phyloP scores from a whole-genome alignment of 257 asterid genomes.

The Buddleja alternifolia region DNA sequence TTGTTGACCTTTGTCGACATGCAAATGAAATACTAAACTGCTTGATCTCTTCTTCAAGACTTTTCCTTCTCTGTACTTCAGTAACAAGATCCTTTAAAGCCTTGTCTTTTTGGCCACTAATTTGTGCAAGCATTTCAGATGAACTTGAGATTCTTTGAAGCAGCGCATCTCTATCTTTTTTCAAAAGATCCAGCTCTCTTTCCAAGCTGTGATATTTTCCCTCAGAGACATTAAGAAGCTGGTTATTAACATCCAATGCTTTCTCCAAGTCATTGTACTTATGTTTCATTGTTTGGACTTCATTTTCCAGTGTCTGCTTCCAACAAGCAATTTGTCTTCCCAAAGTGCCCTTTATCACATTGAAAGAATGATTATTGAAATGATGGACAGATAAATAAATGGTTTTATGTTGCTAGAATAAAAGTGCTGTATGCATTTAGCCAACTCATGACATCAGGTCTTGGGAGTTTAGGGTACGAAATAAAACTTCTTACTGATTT shows the following conservation, averaged over 20 bases:
- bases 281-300: conserved; percentile 49
- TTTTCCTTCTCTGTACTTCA: conserved; percentile 70
- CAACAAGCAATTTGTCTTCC: conserved; percentile 77
- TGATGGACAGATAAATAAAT: not conserved
- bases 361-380: conserved; percentile 34
- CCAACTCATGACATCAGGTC: too few relatives aligned
- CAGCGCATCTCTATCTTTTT: conserved; percentile 63
- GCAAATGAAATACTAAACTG: conserved; percentile 65
- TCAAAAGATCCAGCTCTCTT: conserved; percentile 55
- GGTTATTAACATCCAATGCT: conserved; percentile 46
- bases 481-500: too few relatives aligned
- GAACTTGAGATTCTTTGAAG: conserved; percentile 43
- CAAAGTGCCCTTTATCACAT: conserved; percentile 72
- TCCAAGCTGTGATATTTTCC: conserved; percentile 66
- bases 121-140: conserved; percentile 51
- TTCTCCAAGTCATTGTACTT: conserved; percentile 61
- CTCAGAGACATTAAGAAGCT: conserved; percentile 60
- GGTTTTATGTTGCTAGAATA: too few relatives aligned
- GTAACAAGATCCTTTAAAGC: conserved; percentile 54
- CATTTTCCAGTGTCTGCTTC: conserved; percentile 71
- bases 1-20: conserved; percentile 54
- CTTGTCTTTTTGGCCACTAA: conserved; percentile 63
- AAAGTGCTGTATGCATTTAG: too few relatives aligned
- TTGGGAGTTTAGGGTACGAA: too few relatives aligned
- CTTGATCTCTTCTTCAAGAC: conserved; percentile 74